Percentiles rank a stretch among this genome's conserved stretches.
Evolutionary conservation across 108 stramenopile genomes (phyloP).

Genomic region (Nannochloropsis gaditana): DNA sequence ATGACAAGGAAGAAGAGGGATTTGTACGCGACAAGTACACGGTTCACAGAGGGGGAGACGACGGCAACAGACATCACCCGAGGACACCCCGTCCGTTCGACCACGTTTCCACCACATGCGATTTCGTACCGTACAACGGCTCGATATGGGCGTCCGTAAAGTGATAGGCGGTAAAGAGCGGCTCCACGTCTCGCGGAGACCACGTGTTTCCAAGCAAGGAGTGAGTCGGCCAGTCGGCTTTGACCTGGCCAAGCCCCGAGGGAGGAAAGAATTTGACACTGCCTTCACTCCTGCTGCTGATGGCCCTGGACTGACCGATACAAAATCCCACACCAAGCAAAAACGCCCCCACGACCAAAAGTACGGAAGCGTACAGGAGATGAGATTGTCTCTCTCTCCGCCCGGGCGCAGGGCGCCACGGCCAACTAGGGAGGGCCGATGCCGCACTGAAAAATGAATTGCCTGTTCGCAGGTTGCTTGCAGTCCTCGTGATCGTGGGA

Average conservation of each 20-base stretch:
- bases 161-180: neutral
- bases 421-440: too few relatives aligned
- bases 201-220: conserved; percentile 19
- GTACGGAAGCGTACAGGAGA: neutral
- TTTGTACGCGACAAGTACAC: too few relatives aligned
- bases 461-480: too few relatives aligned
- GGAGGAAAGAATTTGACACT: neutral
- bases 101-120: too few relatives aligned
- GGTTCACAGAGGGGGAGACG: too few relatives aligned
- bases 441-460: too few relatives aligned
- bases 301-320: neutral
- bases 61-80: too few relatives aligned
- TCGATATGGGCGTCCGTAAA: conserved; percentile 1
- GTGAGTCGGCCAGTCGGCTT: neutral
- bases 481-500: too few relatives aligned
- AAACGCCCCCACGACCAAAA: neutral
- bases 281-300: neutral
- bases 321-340: neutral
- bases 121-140: neutral
- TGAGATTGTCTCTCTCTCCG: neutral
- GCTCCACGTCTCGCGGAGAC: neutral
- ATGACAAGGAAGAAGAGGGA: too few relatives aligned
- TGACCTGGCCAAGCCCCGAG: neutral
- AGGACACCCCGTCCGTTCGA: too few relatives aligned
- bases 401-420: too few relatives aligned